These are phyloP conservation scores for Gymnopilus junonius DNA, from an alignment of 768 basidiomycete genomes.

Conservation along the genomic window DNA sequence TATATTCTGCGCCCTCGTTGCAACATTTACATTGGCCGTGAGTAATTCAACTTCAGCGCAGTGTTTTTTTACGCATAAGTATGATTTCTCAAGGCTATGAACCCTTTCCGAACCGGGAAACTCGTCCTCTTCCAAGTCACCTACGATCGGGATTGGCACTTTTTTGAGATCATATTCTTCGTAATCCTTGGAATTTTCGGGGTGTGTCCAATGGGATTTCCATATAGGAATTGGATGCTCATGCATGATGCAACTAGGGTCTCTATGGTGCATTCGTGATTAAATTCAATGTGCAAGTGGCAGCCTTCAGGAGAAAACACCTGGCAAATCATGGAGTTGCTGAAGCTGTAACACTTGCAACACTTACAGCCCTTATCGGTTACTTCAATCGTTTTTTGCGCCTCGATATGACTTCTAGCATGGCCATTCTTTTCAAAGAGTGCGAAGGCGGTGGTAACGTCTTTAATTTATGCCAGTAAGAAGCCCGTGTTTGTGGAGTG, in stretches of 20 bases:
- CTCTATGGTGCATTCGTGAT: conserved; percentile 97
- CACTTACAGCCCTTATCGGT: conserved; percentile 87
- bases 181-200: conserved; percentile 95
- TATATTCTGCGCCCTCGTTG: conserved; percentile 96
- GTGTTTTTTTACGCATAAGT: not conserved
- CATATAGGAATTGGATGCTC: not conserved
- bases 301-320: conserved; percentile 92
- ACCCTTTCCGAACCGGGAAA: conserved; percentile 97
- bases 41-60: conserved; percentile 34
- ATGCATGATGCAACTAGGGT: conserved; percentile 55
- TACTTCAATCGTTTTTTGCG: conserved; percentile 95
- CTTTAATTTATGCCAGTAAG: conserved; percentile 91
- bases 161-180: conserved; percentile 98
- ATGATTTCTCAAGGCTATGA: conserved; percentile 76
- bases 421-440: conserved; percentile 94
- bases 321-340: conserved; percentile 81
- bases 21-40: conserved; percentile 94
- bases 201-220: conserved; percentile 47
- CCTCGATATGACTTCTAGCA: conserved; percentile 97
- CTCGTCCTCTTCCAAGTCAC: conserved; percentile 98
- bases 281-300: conserved; percentile 95
- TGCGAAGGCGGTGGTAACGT: conserved; percentile 95
- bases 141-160: conserved; percentile 98
- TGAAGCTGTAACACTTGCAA: conserved; percentile 88
- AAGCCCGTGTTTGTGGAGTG: conserved; percentile 12